These are phyloP conservation scores for Paracamarosporium sp. DNA, from an alignment of 2,329 filamentous ascomycete species.

Conservation along the genomic window DNA sequence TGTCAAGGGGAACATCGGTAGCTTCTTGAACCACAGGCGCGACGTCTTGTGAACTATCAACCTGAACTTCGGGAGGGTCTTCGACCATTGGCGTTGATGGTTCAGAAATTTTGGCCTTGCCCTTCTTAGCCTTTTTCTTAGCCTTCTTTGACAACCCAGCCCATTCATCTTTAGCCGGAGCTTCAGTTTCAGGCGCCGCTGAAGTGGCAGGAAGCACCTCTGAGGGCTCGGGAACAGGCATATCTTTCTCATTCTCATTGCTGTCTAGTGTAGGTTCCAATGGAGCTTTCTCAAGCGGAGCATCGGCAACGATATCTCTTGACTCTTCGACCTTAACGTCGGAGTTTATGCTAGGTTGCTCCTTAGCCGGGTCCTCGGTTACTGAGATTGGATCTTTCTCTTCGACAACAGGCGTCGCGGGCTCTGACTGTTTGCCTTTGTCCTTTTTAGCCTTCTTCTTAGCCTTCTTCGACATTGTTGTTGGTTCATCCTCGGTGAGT, in stretches of 20 bases:
- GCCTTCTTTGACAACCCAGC: neutral
- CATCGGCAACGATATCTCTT: neutral
- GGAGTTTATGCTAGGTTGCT: neutral
- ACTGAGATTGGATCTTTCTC: neutral
- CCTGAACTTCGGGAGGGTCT: slow-evolving; percentile 9
- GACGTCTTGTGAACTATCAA: neutral
- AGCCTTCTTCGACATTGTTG: slow-evolving; percentile 21
- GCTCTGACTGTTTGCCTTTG: slow-evolving; percentile 23
- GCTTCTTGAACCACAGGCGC: slow-evolving; percentile 3
- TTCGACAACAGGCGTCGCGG: slow-evolving; percentile 17
- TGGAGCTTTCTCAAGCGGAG: neutral
- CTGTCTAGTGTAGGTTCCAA: neutral
- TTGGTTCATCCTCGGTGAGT: slow-evolving; percentile 12
- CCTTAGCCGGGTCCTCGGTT: neutral
- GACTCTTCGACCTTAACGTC: neutral
- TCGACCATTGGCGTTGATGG: slow-evolving; percentile 13
- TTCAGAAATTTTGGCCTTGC: slow-evolving; percentile 9
- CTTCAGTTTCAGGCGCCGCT: neutral
- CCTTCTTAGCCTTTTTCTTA: slow-evolving; percentile 5
- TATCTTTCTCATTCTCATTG: neutral
- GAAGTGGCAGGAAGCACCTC: neutral
- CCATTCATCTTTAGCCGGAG: neutral
- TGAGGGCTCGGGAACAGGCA: neutral
- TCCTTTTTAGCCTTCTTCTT: slow-evolving; percentile 34
- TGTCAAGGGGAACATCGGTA: neutral